Conservation (phyloP, 169 alveolate species). For the Condylostoma magnum region DNA sequence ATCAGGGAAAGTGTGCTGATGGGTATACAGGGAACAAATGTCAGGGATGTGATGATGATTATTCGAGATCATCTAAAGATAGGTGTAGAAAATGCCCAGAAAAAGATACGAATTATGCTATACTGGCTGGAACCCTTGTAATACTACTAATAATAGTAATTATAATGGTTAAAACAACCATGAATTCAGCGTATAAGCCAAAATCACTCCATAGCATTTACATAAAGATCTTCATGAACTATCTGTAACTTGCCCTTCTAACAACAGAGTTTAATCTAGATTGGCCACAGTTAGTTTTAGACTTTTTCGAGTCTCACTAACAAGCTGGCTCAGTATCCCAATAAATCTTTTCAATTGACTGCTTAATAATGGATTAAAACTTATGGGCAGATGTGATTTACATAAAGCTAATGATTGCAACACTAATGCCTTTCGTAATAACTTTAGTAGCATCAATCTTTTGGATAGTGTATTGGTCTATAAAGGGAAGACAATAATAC, state of each 20-base stretch:
- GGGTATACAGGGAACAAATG: constrained; percentile 37
- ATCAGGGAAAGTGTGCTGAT: constrained; percentile 26
- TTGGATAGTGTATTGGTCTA: not conserved
- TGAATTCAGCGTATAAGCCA: constrained; percentile 12
- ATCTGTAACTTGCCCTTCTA: constrained; percentile 23
- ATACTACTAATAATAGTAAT: not conserved
- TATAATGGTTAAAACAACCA: not conserved
- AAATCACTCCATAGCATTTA: constrained; percentile 4
- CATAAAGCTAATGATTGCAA: not conserved
- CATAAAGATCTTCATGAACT: constrained; percentile 43
- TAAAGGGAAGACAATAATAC: not conserved
- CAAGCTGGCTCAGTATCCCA: not conserved
- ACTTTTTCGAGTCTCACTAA: not conserved
- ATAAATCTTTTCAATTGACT: constrained; percentile 20
- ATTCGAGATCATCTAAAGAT: constrained; percentile 18
- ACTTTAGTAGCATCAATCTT: not conserved
- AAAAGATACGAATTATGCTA: not conserved
- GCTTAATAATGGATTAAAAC: not conserved
- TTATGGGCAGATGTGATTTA: not conserved
- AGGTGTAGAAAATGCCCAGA: constrained; percentile 36
- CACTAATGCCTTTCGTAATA: not conserved
- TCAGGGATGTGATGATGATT: not conserved
- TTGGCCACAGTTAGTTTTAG: constrained; percentile 21
- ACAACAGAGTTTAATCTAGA: constrained; percentile 13
- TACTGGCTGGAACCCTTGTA: not conserved